Percentiles rank a stretch among this genome's conserved stretches.
Conservation (phyloP, 129 eudicot species). For the Apium graveolens region DNA sequence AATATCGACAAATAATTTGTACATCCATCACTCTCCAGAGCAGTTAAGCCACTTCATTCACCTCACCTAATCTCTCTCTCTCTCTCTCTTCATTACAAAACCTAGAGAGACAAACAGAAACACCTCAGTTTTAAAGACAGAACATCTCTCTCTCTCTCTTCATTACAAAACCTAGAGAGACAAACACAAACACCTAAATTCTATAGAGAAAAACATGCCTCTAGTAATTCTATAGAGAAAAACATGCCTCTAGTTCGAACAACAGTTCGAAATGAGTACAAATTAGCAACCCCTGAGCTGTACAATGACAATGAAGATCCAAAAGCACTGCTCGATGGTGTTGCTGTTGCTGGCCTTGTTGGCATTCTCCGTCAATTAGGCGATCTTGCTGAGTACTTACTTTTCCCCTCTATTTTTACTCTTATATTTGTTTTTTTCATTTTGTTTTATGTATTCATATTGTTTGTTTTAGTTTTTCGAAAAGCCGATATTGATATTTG, state of each 20-base stretch:
- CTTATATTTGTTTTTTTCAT: neutral
- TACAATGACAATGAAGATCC: slow-evolving; percentile 70
- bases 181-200: no score
- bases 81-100: slow-evolving; percentile 11
- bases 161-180: no score
- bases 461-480: neutral
- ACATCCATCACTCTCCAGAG: slow-evolving; percentile 18
- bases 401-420: neutral
- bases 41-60: slow-evolving; percentile 66
- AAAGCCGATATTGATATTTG: neutral
- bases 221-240: no score
- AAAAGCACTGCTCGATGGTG: slow-evolving; percentile 83
- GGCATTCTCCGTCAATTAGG: slow-evolving; percentile 96
- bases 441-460: neutral
- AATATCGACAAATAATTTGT: no score
- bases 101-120: slow-evolving; percentile 8
- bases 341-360: slow-evolving; percentile 91
- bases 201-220: no score
- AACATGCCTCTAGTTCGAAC: slow-evolving; percentile 77
- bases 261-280: slow-evolving; percentile 78
- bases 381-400: slow-evolving; percentile 79
- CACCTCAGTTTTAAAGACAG: neutral
- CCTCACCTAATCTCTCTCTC: slow-evolving; percentile 38
- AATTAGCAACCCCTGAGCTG: slow-evolving; percentile 70
- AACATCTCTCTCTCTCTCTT: no score